Evolutionary conservation across 257 asterid genomes (phyloP).

Genomic region (Solanum acaule): DNA sequence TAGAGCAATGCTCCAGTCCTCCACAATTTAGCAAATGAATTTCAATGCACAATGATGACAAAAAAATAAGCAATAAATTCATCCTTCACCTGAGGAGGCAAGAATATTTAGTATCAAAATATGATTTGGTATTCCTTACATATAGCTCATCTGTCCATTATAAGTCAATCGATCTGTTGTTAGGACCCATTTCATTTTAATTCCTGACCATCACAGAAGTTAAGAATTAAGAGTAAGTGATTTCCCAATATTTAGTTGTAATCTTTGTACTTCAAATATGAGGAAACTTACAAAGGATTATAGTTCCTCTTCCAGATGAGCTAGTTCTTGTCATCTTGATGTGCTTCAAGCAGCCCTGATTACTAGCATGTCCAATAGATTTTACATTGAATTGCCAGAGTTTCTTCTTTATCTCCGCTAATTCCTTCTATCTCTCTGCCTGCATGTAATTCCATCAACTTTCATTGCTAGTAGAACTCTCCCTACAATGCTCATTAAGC

Average conservation of each 20-base stretch:
- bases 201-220: not conserved
- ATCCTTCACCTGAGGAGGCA: not conserved
- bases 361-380: not conserved
- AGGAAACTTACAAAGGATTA: not conserved
- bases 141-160: not conserved
- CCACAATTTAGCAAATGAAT: not conserved
- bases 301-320: not conserved
- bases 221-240: not conserved
- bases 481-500: not conserved
- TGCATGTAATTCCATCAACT: not conserved
- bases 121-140: not conserved
- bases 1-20: not conserved
- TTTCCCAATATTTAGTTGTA: not conserved
- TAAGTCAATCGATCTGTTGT: not conserved
- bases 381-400: not conserved
- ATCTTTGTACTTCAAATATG: not conserved
- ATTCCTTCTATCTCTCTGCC: not conserved
- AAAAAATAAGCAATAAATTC: not conserved
- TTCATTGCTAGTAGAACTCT: not conserved
- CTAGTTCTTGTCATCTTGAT: not conserved
- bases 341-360: not conserved
- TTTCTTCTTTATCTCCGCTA: not conserved
- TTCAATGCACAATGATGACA: not conserved
- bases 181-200: not conserved
- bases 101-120: not conserved